phyloP scores from a whole-genome alignment of 768 basidiomycete species.

The Podaxis sp. region DNA sequence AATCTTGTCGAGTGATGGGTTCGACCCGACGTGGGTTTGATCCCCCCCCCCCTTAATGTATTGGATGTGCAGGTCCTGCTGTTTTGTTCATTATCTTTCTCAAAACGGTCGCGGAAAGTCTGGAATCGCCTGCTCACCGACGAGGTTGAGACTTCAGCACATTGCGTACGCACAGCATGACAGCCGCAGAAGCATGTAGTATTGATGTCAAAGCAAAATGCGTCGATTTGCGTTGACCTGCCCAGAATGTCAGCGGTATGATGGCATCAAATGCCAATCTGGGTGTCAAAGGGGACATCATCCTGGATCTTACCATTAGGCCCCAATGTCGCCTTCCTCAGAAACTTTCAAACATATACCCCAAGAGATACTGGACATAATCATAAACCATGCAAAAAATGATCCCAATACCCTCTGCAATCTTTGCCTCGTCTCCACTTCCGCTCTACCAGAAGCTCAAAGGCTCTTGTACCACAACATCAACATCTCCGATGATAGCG shows the following conservation, averaged over 20 bases:
- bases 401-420: neutral
- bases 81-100: too few species aligned
- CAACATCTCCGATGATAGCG: neutral
- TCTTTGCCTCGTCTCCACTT: conserved; percentile 4
- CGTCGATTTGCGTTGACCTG: too few species aligned
- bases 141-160: too few species aligned
- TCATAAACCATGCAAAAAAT: neutral
- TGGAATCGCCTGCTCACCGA: too few species aligned
- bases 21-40: neutral
- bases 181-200: too few species aligned
- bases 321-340: neutral
- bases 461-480: neutral
- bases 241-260: too few species aligned
- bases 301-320: neutral
- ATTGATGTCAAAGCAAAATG: too few species aligned
- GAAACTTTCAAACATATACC: neutral
- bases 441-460: neutral
- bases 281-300: too few species aligned
- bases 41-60: neutral
- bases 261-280: neutral
- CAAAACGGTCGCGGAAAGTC: too few species aligned
- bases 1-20: too few species aligned
- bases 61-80: neutral
- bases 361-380: neutral
- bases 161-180: too few species aligned